These are phyloP conservation scores for Annulohypoxylon moriforme DNA, from an alignment of 495 filamentous ascomycete species.

Conservation along the genomic window DNA sequence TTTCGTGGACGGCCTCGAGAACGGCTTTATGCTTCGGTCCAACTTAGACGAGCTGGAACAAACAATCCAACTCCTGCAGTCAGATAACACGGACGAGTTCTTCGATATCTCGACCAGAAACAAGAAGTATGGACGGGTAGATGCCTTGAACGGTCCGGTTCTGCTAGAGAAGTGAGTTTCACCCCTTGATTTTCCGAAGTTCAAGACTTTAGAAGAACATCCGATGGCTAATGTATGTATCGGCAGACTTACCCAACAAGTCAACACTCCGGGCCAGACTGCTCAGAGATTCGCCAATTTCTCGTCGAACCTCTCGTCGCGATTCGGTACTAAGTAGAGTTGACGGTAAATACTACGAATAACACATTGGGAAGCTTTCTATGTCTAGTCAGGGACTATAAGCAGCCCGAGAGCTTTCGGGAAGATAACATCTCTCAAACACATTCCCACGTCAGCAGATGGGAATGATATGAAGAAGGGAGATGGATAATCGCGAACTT, in stretches of 20 bases:
- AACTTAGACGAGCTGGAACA: conserved; percentile 94
- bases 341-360: not conserved
- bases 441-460: not conserved
- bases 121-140: conserved; percentile 93
- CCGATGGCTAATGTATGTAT: conserved; percentile 52
- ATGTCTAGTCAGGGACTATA: not conserved
- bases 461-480: not conserved
- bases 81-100: conserved; percentile 91
- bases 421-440: not conserved
- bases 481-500: no score
- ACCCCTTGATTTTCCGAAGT: not conserved
- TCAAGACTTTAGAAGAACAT: not conserved
- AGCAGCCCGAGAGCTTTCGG: not conserved
- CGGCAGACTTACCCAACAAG: conserved; percentile 69
- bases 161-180: conserved; percentile 84
- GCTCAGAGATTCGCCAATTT: conserved; percentile 74
- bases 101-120: conserved; percentile 88
- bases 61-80: conserved; percentile 84
- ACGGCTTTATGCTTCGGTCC: conserved; percentile 79
- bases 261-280: conserved; percentile 66
- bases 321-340: conserved; percentile 73
- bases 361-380: not conserved
- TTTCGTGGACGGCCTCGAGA: conserved; percentile 85
- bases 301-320: conserved; percentile 72
- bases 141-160: conserved; percentile 84